These are phyloP conservation scores for Tylopilus cervinicoccineus DNA, from an alignment of 768 basidiomycete genomes.

Conservation along the genomic window DNA sequence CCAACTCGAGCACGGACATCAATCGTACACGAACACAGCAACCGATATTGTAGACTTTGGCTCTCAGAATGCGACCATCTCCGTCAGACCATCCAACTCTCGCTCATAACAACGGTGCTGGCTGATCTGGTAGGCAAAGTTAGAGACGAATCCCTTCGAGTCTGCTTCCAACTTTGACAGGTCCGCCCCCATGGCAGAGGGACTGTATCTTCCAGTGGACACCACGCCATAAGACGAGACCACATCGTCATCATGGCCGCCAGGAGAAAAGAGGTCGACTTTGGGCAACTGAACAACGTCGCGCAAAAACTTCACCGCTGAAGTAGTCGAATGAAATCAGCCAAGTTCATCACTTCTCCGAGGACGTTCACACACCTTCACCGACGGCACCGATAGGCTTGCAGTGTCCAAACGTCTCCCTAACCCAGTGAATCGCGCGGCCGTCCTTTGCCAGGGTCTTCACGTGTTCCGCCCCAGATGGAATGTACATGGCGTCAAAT, in stretches of 20 bases:
- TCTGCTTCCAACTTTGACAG: conserved; percentile 39
- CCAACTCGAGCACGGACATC: neutral
- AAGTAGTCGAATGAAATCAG: neutral
- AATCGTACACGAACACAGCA: conserved; percentile 12
- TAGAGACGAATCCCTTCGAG: conserved; percentile 51
- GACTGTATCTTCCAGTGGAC: conserved; percentile 51
- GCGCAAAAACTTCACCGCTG: conserved; percentile 49
- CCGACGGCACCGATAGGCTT: conserved; percentile 81
- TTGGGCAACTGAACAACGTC: conserved; percentile 44
- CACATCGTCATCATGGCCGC: conserved; percentile 34
- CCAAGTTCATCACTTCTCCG: neutral
- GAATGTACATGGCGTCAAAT: conserved; percentile 80
- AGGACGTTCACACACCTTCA: conserved; percentile 35
- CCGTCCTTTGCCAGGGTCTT: conserved; percentile 58
- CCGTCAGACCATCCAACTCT: conserved; percentile 53
- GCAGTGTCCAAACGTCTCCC: conserved; percentile 84
- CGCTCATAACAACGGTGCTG: conserved; percentile 63
- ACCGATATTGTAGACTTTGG: neutral
- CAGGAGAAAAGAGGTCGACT: conserved; percentile 38
- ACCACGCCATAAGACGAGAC: conserved; percentile 59
- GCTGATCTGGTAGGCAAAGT: conserved; percentile 61
- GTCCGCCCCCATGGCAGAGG: conserved; percentile 37
- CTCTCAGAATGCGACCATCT: conserved; percentile 45
- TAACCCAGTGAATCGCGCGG: conserved; percentile 73
- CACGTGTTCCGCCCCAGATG: conserved; percentile 62